A percentile compares a stretch with the other conserved stretches of the same genome.
These are phyloP conservation scores for Tulasnella sp. DNA, from an alignment of 768 basidiomycete species.

Conservation along the genomic window DNA sequence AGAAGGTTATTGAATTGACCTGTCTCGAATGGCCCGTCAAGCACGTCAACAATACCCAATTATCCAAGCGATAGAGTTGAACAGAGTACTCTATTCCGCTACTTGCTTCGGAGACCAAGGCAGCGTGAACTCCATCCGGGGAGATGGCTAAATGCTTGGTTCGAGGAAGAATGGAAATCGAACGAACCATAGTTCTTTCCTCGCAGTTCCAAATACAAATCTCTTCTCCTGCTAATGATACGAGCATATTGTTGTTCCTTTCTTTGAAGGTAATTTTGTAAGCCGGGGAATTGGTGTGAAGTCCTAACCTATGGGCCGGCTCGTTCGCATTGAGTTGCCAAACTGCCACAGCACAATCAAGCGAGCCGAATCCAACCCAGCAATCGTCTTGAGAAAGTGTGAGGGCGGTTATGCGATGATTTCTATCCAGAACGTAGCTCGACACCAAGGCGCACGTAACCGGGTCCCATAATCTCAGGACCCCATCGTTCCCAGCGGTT, in stretches of 20 bases:
- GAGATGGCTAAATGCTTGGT: background rate
- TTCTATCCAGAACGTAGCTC: background rate
- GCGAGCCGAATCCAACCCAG: background rate
- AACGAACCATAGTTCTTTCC: background rate
- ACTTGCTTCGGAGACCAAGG: background rate
- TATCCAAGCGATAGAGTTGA: background rate
- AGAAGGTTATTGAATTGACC: background rate
- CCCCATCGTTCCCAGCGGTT: background rate
- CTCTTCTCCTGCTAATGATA: background rate
- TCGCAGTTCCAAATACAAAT: background rate
- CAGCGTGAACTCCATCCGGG: background rate
- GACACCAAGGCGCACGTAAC: background rate
- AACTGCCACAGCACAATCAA: background rate
- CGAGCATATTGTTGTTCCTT: background rate
- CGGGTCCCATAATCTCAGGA: background rate
- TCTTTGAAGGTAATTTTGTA: background rate
- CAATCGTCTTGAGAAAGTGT: background rate
- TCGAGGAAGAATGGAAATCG: background rate
- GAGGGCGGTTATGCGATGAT: background rate
- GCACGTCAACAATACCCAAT: background rate
- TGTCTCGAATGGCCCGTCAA: background rate
- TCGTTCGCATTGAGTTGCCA: background rate
- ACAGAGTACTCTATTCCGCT: background rate
- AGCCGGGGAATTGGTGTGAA: background rate
- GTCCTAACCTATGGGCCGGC: background rate